Percentiles rank a stretch among this genome's conserved stretches.
Evolutionary conservation across 306 rosid species (phyloP).

Genomic region (Medicago ruthenica): DNA sequence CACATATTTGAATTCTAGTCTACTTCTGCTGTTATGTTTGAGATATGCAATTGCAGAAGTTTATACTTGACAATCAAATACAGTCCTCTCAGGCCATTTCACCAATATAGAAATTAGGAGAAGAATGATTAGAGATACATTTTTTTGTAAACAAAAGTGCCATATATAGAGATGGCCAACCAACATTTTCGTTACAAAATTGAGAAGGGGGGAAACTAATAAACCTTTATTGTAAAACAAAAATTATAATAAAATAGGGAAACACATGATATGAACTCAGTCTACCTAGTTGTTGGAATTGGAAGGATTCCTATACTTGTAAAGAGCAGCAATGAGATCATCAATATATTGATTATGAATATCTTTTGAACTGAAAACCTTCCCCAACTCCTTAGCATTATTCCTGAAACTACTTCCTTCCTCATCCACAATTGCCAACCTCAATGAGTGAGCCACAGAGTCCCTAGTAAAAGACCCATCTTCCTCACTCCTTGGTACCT

Average conservation of each 20-base stretch:
- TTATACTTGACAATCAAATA: too few relatives aligned
- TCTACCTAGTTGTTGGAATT: neutral
- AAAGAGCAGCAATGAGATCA: conserved; percentile 29
- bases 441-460: conserved; percentile 25
- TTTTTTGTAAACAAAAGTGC: neutral
- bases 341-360: conserved; percentile 27
- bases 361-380: conserved; percentile 25
- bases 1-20: too few relatives aligned
- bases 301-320: conserved; percentile 6
- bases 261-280: neutral
- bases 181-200: neutral
- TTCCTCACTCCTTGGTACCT: conserved; percentile 39
- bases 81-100: too few relatives aligned
- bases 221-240: conserved; percentile 4
- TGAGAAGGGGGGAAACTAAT: neutral
- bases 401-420: conserved; percentile 22
- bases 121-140: too few relatives aligned
- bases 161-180: neutral
- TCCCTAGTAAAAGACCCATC: conserved; percentile 31
- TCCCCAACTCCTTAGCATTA: conserved; percentile 34
- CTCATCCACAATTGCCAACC: conserved; percentile 29
- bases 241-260: neutral
- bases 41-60: too few relatives aligned
- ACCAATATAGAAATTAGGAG: too few relatives aligned
- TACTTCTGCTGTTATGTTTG: too few relatives aligned